These are phyloP conservation scores for Nicotiana rustica DNA, from an alignment of 305 asterid species.

Conservation along the genomic window DNA sequence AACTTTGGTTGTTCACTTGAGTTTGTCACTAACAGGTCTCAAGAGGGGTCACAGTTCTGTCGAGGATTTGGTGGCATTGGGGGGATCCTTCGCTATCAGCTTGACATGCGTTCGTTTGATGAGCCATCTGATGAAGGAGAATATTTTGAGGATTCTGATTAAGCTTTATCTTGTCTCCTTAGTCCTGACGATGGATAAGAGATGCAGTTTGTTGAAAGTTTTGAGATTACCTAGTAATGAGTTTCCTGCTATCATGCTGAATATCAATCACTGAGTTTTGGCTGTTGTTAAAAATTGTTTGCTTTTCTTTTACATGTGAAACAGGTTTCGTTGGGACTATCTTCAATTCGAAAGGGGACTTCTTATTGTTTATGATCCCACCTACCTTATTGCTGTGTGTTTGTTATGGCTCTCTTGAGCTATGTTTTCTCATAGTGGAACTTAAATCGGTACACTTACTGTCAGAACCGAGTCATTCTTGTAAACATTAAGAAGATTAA, in stretches of 20 bases:
- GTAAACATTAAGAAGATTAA: not conserved
- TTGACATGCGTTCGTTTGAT: conserved; percentile 60
- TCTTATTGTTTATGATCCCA: conserved; percentile 13
- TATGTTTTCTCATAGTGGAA: conserved; percentile 9
- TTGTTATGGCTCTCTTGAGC: not conserved
- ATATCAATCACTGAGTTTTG: not conserved
- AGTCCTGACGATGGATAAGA: conserved; percentile 2
- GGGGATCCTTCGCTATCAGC: conserved; percentile 73
- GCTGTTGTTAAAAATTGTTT: conserved; percentile 27
- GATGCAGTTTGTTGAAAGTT: conserved; percentile 34
- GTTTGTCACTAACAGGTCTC: conserved; percentile 65
- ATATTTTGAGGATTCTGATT: conserved; percentile 48
- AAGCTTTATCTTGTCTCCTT: conserved; percentile 31
- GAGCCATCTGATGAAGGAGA: conserved; percentile 57
- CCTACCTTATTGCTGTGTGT: conserved; percentile 13
- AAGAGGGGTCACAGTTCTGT: conserved; percentile 80
- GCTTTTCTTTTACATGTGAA: conserved; percentile 25
- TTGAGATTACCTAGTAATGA: conserved; percentile 16
- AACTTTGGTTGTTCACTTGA: conserved; percentile 52
- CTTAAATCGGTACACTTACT: not conserved
- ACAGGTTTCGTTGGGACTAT: conserved; percentile 10
- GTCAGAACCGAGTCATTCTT: not conserved
- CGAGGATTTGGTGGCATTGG: conserved; percentile 81
- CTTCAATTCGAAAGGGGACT: conserved; percentile 19
- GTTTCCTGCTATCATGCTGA: not conserved